phyloP scores from a whole-genome alignment of 2,329 filamentous ascomycete species.

The Apiospora hydei region DNA sequence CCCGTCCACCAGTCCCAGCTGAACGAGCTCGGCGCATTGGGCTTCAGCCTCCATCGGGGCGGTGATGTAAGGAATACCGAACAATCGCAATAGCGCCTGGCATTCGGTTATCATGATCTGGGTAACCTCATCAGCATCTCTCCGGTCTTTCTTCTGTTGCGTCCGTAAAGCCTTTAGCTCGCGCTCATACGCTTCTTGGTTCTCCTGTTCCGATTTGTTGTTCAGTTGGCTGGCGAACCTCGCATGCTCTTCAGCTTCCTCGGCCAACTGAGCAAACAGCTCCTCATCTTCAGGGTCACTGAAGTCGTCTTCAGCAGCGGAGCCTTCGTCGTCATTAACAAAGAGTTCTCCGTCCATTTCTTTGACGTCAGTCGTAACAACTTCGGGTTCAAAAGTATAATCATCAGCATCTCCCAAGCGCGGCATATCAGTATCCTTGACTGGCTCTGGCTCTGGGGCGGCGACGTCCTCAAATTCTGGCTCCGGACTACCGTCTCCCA shows the following conservation, averaged over 20 bases:
- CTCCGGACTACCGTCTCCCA: slow-evolving; percentile 39
- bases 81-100: slow-evolving; percentile 86
- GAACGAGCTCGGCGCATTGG: slow-evolving; percentile 91
- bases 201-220: slow-evolving; percentile 73
- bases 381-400: slow-evolving; percentile 32
- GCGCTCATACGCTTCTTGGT: slow-evolving; percentile 80
- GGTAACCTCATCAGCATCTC: slow-evolving; percentile 96
- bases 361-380: slow-evolving; percentile 29
- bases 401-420: slow-evolving; percentile 19
- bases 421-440: slow-evolving; percentile 31
- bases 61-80: slow-evolving; percentile 95
- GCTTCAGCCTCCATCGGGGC: slow-evolving; percentile 99
- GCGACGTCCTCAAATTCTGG: slow-evolving; percentile 48
- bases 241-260: slow-evolving; percentile 92
- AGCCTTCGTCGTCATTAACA: slow-evolving; percentile 67
- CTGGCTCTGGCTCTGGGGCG: slow-evolving; percentile 35
- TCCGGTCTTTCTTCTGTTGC: slow-evolving; percentile 96
- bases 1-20: slow-evolving; percentile 88
- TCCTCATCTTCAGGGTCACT: slow-evolving; percentile 94
- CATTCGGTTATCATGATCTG: slow-evolving; percentile 96
- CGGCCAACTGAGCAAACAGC: slow-evolving; percentile 82
- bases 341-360: slow-evolving; percentile 49
- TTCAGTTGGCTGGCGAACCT: slow-evolving; percentile 91
- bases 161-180: slow-evolving; percentile 85
- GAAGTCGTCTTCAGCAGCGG: slow-evolving; percentile 68